Evolutionary conservation across 2,329 filamentous ascomycete genomes (phyloP).

Genomic region (Aspergillus pseudotamarii): DNA sequence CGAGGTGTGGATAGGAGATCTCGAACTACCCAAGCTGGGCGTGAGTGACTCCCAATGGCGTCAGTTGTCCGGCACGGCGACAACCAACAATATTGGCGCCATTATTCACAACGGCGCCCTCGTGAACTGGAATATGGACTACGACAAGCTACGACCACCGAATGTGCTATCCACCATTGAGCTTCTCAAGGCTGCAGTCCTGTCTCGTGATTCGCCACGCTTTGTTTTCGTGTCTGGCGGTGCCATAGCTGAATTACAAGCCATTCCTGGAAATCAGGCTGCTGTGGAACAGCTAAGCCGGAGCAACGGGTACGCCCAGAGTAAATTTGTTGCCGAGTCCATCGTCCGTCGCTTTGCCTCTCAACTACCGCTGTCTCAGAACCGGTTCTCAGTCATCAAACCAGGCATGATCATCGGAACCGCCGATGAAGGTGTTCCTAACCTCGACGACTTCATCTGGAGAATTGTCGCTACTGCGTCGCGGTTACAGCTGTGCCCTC

Average conservation of each 20-base stretch:
- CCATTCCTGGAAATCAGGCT: conserved; percentile 1
- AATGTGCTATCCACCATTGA: conserved; percentile 16
- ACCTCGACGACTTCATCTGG: conserved; percentile 22
- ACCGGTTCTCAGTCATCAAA: conserved; percentile 18
- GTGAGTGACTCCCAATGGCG: conserved; percentile 8
- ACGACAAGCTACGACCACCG: conserved; percentile 4
- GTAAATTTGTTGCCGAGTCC: conserved; percentile 16
- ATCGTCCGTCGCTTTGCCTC: conserved; percentile 12
- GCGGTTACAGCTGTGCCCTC: conserved; percentile 9
- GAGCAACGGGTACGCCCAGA: conserved; percentile 15
- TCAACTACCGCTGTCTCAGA: neutral
- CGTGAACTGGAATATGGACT: conserved; percentile 14
- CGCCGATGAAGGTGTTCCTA: conserved; percentile 16
- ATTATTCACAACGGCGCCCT: conserved; percentile 18
- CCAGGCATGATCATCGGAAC: conserved; percentile 20
- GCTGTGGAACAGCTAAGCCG: conserved; percentile 3
- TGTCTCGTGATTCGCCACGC: neutral
- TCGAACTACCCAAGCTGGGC: neutral
- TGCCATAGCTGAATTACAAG: neutral
- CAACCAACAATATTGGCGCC: conserved; percentile 2
- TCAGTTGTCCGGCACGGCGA: neutral
- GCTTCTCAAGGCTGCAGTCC: conserved; percentile 1
- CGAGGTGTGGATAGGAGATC: conserved; percentile 11
- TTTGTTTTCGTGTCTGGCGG: conserved; percentile 16
- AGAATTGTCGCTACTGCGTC: conserved; percentile 11